Evolutionary conservation across 768 basidiomycete genomes (phyloP).

Genomic region (Gloeopeniophorella convolvens): DNA sequence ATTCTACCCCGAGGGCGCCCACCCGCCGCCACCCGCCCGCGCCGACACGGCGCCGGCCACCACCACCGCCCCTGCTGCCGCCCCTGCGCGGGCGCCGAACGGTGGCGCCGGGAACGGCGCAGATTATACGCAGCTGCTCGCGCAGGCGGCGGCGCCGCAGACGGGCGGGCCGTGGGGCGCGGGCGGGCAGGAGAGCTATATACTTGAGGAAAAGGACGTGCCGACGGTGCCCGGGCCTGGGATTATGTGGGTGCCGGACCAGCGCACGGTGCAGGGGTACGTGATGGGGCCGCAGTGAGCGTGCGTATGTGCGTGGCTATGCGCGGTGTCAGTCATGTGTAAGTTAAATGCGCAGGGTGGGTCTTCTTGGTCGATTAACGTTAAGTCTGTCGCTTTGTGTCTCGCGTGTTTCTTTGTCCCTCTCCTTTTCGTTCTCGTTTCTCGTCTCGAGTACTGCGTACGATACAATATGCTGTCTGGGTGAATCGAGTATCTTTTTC

Average conservation of each 20-base stretch:
- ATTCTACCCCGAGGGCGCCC: conserved; percentile 56
- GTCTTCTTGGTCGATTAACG: too few relatives aligned
- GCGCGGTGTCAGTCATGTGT: too few relatives aligned
- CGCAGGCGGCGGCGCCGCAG: conserved; percentile 55
- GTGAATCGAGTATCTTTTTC: too few relatives aligned
- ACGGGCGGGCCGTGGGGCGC: conserved; percentile 49
- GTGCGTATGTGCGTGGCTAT: too few relatives aligned
- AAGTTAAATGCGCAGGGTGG: too few relatives aligned
- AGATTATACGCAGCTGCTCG: conserved; percentile 50
- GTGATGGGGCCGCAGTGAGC: conserved; percentile 10
- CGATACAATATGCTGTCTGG: too few relatives aligned
- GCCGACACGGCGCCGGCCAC: conserved; percentile 11
- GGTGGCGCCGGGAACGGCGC: conserved; percentile 21
- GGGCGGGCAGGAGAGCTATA: conserved; percentile 53
- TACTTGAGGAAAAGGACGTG: conserved; percentile 60
- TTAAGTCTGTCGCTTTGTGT: too few relatives aligned
- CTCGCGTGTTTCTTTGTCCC: too few relatives aligned
- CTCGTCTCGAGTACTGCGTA: too few relatives aligned
- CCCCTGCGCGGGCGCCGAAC: conserved; percentile 9
- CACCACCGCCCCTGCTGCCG: too few relatives aligned
- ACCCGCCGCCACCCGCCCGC: conserved; percentile 19
- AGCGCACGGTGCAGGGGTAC: conserved; percentile 11
- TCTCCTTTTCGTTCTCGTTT: too few relatives aligned
- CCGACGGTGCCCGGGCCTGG: neutral
- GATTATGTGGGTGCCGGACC: conserved; percentile 15